phyloP scores from a whole-genome alignment of 768 basidiomycete genomes.

The Pulveroboletus sp. region DNA sequence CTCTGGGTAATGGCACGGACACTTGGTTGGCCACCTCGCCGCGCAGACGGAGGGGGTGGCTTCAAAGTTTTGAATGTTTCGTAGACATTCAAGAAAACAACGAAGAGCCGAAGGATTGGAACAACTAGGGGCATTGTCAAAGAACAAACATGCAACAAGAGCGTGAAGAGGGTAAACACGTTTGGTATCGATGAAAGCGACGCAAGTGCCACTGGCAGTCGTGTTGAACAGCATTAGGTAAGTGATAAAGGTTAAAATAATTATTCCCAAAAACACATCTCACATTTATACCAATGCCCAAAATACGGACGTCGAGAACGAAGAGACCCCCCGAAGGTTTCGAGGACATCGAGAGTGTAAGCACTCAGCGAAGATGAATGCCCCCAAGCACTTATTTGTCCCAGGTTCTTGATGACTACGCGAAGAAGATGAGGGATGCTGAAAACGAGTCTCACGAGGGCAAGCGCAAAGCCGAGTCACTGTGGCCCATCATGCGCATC shows the following conservation, averaged over 20 bases:
- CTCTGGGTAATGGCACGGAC: constrained; percentile 66
- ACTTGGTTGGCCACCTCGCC: constrained; percentile 57
- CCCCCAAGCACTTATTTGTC: constrained; percentile 6
- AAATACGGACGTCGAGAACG: constrained; percentile 88
- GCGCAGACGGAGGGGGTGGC: constrained; percentile 50
- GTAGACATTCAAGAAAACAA: constrained; percentile 78
- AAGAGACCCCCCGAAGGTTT: constrained; percentile 94
- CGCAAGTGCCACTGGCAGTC: constrained; percentile 8
- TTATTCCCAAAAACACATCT: constrained; percentile 5
- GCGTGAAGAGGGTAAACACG: constrained; percentile 3
- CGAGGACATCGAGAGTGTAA: constrained; percentile 85
- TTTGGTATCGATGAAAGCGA: constrained; percentile 18
- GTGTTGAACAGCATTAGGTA: constrained; percentile 22
- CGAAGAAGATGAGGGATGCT: constrained; percentile 98
- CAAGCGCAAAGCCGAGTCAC: constrained; percentile 88
- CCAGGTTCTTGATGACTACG: constrained; percentile 96
- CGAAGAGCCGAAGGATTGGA: constrained; percentile 61
- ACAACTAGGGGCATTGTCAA: constrained; percentile 63
- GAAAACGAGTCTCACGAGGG: constrained; percentile 99
- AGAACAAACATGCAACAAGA: constrained; percentile 9
- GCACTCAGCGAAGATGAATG: constrained; percentile 16
- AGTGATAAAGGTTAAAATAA: neutral
- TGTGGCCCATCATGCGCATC: constrained; percentile 99
- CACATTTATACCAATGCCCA: constrained; percentile 67
- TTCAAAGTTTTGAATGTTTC: constrained; percentile 85